phyloP scores from a whole-genome alignment of 345 rosid genomes.

The Syzygium aromaticum region DNA sequence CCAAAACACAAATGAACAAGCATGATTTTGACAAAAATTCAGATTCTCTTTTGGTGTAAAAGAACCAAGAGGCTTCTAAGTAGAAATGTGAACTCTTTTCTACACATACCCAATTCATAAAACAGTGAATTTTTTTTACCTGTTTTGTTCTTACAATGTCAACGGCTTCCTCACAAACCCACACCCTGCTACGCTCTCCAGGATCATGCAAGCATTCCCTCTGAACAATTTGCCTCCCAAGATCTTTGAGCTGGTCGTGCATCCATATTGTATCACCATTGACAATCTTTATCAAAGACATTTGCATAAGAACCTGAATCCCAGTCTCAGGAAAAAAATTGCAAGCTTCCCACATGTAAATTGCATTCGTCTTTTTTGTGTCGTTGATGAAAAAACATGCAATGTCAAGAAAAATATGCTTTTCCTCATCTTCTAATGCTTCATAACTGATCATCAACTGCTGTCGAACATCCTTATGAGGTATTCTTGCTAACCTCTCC shows the following conservation, averaged over 20 bases:
- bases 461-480: background rate
- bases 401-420: background rate
- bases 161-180: background rate
- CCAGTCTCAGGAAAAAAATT: background rate
- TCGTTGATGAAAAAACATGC: background rate
- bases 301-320: background rate
- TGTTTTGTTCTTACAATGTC: background rate
- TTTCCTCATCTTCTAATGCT: background rate
- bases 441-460: background rate
- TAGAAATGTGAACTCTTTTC: background rate
- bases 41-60: background rate
- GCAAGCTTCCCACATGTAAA: slow-evolving; percentile 1
- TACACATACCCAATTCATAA: background rate
- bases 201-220: background rate
- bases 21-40: background rate
- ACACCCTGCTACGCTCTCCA: background rate
- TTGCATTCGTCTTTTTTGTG: background rate
- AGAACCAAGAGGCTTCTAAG: background rate
- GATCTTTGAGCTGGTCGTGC: background rate
- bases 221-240: background rate
- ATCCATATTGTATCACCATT: background rate
- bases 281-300: background rate
- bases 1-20: background rate
- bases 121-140: background rate
- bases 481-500: background rate